Conservation (phyloP, 495 filamentous ascomycete species). For the Lindgomyces ingoldianus region DNA sequence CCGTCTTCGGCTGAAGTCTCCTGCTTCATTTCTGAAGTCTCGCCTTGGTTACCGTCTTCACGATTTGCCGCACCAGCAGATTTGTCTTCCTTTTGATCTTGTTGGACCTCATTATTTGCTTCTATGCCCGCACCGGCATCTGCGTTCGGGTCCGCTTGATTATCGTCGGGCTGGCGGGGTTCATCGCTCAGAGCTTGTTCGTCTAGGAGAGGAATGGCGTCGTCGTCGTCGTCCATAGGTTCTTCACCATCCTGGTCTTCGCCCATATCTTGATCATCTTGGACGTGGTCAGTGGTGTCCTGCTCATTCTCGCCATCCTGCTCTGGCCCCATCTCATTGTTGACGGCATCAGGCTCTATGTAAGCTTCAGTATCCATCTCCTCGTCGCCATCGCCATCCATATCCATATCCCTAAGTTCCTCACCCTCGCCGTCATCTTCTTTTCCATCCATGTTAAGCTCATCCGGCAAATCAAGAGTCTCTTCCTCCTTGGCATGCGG, state of each 20-base stretch:
- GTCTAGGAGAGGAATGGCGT: slow-evolving; percentile 36
- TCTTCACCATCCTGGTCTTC: slow-evolving; percentile 46
- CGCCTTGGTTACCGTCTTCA: slow-evolving; percentile 35
- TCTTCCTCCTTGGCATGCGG: slow-evolving; percentile 72
- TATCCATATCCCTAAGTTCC: slow-evolving; percentile 54
- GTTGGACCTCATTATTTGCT: slow-evolving; percentile 33
- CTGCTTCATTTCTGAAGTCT: slow-evolving; percentile 31
- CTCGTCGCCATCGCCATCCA: slow-evolving; percentile 58
- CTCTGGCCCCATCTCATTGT: slow-evolving; percentile 60
- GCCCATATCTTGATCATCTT: slow-evolving; percentile 47
- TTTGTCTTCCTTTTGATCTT: slow-evolving; percentile 29
- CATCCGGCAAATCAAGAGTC: slow-evolving; percentile 65
- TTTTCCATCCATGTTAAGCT: slow-evolving; percentile 68
- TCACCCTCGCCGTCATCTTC: slow-evolving; percentile 31
- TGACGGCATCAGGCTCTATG: slow-evolving; percentile 25
- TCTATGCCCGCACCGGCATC: slow-evolving; percentile 33
- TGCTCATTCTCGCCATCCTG: slow-evolving; percentile 49
- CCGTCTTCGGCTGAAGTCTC: slow-evolving; percentile 34
- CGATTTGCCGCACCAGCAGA: slow-evolving; percentile 33
- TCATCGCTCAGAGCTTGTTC: slow-evolving; percentile 22
- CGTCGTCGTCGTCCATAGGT: slow-evolving; percentile 43
- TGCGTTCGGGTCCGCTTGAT: slow-evolving; percentile 28
- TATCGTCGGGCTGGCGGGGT: slow-evolving; percentile 12
- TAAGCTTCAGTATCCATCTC: slow-evolving; percentile 38
- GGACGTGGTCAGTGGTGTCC: slow-evolving; percentile 48